phyloP scores from a whole-genome alignment of 2,329 filamentous ascomycete species.

The Raffaelea arxii region DNA sequence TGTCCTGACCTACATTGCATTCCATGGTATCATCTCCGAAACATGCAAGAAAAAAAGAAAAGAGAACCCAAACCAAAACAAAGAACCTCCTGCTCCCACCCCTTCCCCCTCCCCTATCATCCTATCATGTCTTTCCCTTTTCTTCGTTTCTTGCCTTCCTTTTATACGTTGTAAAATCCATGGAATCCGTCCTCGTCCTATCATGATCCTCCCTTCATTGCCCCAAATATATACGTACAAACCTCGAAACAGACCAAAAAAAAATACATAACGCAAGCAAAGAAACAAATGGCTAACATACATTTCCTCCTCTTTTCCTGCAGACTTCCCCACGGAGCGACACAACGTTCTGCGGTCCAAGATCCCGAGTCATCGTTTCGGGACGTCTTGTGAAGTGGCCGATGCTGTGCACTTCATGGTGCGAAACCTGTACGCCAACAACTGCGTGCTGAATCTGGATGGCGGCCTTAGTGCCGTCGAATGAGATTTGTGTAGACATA shows the following conservation, averaged over 20 bases:
- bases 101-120: too few species aligned
- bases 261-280: too few species aligned
- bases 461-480: conserved; percentile 63
- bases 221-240: too few species aligned
- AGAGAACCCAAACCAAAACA: conserved; percentile 5
- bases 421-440: conserved; percentile 73
- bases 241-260: conserved; percentile 18
- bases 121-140: too few species aligned
- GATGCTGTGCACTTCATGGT: conserved; percentile 71
- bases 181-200: too few species aligned
- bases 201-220: too few species aligned
- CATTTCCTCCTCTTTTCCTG: not conserved
- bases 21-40: conserved; percentile 4
- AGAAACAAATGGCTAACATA: not conserved
- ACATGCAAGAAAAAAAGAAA: not conserved
- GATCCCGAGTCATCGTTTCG: conserved; percentile 61
- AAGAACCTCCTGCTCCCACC: conserved; percentile 2
- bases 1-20: conserved; percentile 3
- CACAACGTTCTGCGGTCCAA: not conserved
- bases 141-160: too few species aligned
- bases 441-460: conserved; percentile 77
- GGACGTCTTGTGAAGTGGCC: conserved; percentile 62
- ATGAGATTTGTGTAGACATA: too few species aligned
- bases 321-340: conserved; percentile 3
- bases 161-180: too few species aligned